Conservation (phyloP, 2,329 filamentous ascomycete genomes). For the Nigrograna mackinnonii region DNA sequence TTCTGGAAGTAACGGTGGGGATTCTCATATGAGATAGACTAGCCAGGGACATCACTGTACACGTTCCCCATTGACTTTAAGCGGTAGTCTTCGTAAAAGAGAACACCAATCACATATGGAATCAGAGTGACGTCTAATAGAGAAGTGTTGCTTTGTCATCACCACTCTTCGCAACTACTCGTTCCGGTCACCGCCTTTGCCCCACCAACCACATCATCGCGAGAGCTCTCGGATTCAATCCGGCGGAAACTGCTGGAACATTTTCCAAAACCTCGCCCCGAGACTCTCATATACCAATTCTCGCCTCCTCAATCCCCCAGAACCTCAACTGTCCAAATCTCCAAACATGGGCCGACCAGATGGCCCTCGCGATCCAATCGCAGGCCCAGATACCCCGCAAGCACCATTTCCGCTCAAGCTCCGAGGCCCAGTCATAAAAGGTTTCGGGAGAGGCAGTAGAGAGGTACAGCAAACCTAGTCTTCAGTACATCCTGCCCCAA, state of each 20-base stretch:
- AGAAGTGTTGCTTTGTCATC: no score
- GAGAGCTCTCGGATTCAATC: not conserved
- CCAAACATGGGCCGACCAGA: constrained; percentile 38
- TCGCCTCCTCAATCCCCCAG: not conserved
- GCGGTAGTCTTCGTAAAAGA: no score
- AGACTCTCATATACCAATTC: not conserved
- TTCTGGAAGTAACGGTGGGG: not conserved
- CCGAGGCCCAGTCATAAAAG: constrained; percentile 85
- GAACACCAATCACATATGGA: no score
- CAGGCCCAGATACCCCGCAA: constrained; percentile 73
- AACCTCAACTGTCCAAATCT: not conserved
- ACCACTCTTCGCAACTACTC: no score
- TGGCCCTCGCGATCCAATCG: constrained; percentile 66
- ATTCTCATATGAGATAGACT: not conserved
- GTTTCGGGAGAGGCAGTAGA: constrained; percentile 91
- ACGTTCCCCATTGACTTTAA: no score
- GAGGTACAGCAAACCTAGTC: constrained; percentile 67
- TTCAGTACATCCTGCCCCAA: not conserved
- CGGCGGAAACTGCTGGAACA: not conserved
- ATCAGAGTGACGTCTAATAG: no score
- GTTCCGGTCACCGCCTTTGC: no score
- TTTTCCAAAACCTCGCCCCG: not conserved
- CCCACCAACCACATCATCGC: not conserved
- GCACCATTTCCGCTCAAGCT: constrained; percentile 81
- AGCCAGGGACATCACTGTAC: not conserved